Evolutionary conservation across 208 protist species (phyloP), one percentile per base, ranked within the genome.

Genomic region (Polymyxa betae): DNA sequence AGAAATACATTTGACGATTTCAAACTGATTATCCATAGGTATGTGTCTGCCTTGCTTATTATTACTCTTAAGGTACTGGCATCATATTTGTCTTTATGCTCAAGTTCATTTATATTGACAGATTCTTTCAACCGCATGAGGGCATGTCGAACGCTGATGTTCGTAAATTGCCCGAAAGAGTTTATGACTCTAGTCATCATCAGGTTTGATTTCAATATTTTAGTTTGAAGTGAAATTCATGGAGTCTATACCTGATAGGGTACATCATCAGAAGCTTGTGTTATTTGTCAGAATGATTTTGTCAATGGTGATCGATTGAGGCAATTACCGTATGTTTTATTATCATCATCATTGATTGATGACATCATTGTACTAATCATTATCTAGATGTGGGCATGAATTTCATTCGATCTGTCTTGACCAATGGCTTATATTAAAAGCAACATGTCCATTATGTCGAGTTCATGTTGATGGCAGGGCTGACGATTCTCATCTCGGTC

Each of bases 1-100:
- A 5, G 5, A 24, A 29, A 60, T 60, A 24, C 72, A 82, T 40
- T 5, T 35, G n/a, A 40, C 35, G 72, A 43, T 82, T 5, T 35
- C 35, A 82, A n/a, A n/a, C n/a, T 43, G 72, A 40, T 43, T 16
- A 35, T 12, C 16, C 35, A 20, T 82, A 82, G 72, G 72, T 43
- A 82, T 82, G 72, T 82, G 72, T 35, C 40, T 82, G n/a, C 72
- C 72, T 20, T 82, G 72, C 35, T n/a, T 82, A n/a, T n/a, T 82
- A 38, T n/a, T 82, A 20, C 72, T 82, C 12, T n/a, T 82, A 40
- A 5, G 72, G 72, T 82, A 82, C 54, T 32, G 72, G n/a, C 35
- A 45, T 38, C n/a, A 5, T 43, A 40, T 12, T 35, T 82, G 10
- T 5, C 40, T 82, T 43, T 82, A 38, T 40, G 16, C 40, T 82